These are phyloP conservation scores for Setomelanomma holmii DNA, from an alignment of 2,329 filamentous ascomycete genomes.

Conservation along the genomic window DNA sequence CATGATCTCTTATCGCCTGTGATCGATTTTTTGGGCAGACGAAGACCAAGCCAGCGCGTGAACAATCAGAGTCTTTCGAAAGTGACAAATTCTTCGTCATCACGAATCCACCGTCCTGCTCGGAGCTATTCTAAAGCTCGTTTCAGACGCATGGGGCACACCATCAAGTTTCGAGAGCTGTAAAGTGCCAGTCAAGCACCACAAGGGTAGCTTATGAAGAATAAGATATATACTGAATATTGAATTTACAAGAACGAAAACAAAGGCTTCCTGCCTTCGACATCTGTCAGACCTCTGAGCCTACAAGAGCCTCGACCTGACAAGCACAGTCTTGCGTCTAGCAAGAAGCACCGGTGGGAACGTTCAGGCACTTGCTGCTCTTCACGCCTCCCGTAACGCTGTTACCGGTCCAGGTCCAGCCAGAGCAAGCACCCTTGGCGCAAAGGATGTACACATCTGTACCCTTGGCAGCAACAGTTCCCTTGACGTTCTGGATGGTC, in stretches of 20 bases:
- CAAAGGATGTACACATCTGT: conserved; percentile 63
- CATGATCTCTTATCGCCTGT: no score
- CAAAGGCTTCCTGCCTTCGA: background rate
- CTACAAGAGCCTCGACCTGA: background rate
- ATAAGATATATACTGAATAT: conserved; percentile 3
- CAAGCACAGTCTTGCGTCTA: conserved; percentile 17
- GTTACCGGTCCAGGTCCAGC: conserved; percentile 63
- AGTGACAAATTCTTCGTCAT: no score
- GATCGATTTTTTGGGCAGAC: no score
- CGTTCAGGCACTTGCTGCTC: conserved; percentile 40
- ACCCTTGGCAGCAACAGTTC: conserved; percentile 41
- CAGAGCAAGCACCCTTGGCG: conserved; percentile 59
- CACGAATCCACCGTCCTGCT: no score
- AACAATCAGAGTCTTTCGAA: no score
- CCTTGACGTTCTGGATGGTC: conserved; percentile 51
- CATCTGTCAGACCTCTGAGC: background rate
- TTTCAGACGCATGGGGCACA: no score
- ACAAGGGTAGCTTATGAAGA: no score
- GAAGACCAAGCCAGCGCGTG: no score
- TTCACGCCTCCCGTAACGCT: conserved; percentile 47
- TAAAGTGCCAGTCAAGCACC: no score
- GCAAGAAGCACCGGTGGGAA: conserved; percentile 48
- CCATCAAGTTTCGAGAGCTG: no score
- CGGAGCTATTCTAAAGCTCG: no score
- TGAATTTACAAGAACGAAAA: conserved; percentile 3